Conservation (phyloP, 73 alveolate species). For the Symbiodinium pilosum region DNA sequence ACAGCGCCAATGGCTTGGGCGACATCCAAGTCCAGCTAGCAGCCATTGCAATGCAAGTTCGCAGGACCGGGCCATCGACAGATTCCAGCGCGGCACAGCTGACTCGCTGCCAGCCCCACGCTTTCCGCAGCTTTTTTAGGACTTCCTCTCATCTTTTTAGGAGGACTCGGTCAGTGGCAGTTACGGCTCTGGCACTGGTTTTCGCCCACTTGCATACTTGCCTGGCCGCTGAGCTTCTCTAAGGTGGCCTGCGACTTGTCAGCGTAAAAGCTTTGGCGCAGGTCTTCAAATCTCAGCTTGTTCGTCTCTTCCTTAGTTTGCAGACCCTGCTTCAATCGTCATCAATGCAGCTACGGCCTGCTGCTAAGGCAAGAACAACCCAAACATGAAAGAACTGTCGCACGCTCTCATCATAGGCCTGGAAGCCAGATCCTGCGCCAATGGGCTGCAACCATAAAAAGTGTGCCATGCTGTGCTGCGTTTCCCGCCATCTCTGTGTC, state of each 20-base stretch:
- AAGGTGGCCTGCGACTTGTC: conserved; percentile 41
- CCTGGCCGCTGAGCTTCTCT: conserved; percentile 81
- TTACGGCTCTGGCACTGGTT: not conserved
- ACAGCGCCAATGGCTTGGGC: too few relatives aligned
- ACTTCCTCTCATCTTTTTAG: not conserved
- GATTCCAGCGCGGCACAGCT: not conserved
- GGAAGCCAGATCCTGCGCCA: conserved; percentile 26
- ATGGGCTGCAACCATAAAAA: too few relatives aligned
- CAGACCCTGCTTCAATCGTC: not conserved
- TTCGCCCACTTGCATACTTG: too few relatives aligned
- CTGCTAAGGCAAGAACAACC: conserved; percentile 2
- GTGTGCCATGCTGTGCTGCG: not conserved
- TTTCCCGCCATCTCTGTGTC: too few relatives aligned
- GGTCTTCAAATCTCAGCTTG: conserved; percentile 16
- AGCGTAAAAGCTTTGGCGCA: conserved; percentile 49
- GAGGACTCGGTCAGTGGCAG: not conserved
- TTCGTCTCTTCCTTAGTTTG: conserved; percentile 57
- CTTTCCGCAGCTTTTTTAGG: conserved; percentile 64
- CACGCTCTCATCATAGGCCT: conserved; percentile 70
- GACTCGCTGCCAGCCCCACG: conserved; percentile 79
- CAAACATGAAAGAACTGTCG: conserved; percentile 81
- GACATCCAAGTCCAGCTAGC: too few relatives aligned
- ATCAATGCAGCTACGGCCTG: not conserved
- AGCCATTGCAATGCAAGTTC: not conserved
- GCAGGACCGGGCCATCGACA: not conserved